Conservation (phyloP, 139 green algal genomes). For the Tetradesmus lagerheimii region DNA sequence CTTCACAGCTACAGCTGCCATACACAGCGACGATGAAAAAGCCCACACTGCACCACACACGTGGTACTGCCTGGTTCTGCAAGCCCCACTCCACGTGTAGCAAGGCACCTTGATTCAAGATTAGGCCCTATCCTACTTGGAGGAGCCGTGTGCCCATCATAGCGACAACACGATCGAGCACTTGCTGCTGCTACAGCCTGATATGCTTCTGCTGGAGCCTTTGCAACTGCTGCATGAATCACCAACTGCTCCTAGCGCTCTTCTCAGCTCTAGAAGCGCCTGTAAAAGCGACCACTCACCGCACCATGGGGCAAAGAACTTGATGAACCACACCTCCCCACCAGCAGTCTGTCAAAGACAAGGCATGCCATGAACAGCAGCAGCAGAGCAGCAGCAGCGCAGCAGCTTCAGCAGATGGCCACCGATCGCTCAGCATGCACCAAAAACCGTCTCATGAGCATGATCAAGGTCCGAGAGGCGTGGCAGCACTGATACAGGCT, state of each 20-base stretch:
- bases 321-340: constrained; percentile 65
- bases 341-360: constrained; percentile 43
- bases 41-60: no score
- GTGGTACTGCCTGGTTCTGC: not conserved
- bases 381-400: not conserved
- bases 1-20: no score
- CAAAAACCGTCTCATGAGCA: not conserved
- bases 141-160: no score
- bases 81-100: not conserved
- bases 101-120: no score
- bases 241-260: not conserved
- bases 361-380: not conserved
- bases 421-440: not conserved
- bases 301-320: constrained; percentile 81
- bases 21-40: no score
- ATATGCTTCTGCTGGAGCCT: not conserved
- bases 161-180: not conserved
- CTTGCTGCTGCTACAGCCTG: not conserved
- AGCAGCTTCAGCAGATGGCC: not conserved
- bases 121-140: no score
- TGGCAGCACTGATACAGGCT: not conserved
- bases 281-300: constrained; percentile 49
- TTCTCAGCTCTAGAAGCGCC: not conserved
- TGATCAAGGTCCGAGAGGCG: not conserved
- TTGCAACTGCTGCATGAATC: not conserved